Evolutionary conservation across 2,329 filamentous ascomycete species (phyloP), one percentile per base, ranked within the genome.

Genomic region (Phaeophleospora eucalypticola): DNA sequence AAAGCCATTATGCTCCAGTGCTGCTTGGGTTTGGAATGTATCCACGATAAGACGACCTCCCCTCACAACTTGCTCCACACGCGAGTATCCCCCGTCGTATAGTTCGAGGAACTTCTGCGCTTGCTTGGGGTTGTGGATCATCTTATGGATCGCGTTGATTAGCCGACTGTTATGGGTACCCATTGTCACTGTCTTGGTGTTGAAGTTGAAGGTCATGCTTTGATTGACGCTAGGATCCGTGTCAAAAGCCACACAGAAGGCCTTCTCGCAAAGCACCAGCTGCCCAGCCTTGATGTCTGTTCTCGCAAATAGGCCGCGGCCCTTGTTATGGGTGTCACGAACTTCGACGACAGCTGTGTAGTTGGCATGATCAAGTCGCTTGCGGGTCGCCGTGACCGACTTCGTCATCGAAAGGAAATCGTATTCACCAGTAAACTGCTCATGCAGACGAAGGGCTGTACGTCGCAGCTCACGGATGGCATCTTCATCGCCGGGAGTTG

Each of bases 271-370:
- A 14, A 74, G 65, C 17, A 75, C 59, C 2, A 75, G 37, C 1
- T 72, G 68, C 38, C 71, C 71, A 0, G 66, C 63, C 3, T 54
- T 56, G 37, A 75, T 58, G 37, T 63, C 56, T 15, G 60, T 54
- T 0, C 63, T 61, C 0, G 72, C 70, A 47, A 76, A 75, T 2
- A 76, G 57, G 2, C 72, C 73, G 2, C 66, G 64, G 8, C 73
- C 72, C 17, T 48, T 46, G 8, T 53, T 68, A 61, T 19, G 47
- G 3, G 68, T 54, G 9, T 51, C 37, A 4, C 49, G 34, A 9
- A 57, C 41, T 10, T 51, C 41, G n/a, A 43, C 51, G 4, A 47
- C 45, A 6, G 37, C 42, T 15, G 41, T 48, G 45, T 51, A 62
- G 29, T 39, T 48, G n/a, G 54, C 59, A 14, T 45, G 40, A 19